Evolutionary conservation across 768 basidiomycete genomes (phyloP), one percentile per base, ranked within the genome.

Genomic region (Kockovaella imperatae): DNA sequence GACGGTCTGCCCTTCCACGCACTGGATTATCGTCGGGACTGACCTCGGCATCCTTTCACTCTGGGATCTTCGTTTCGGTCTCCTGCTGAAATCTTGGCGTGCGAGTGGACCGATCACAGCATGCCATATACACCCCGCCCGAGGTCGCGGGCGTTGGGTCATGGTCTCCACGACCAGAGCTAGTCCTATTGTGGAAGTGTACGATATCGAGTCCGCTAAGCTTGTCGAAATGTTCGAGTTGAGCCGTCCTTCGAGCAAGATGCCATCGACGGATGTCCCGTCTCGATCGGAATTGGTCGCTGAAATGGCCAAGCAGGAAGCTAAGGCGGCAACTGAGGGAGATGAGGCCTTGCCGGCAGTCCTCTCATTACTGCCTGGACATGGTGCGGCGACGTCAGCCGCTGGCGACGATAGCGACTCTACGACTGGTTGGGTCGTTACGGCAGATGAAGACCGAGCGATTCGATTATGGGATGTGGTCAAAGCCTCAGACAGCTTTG

Each of bases 1-100:
- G 0, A 79, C 81, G 32, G 69, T 93, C 49, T 93, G 87, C 57
- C 80, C 81, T 28, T 86, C 84, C 62, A 80, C 78, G 21, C 79
- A 85, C 4, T 97, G 93, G 93, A 76, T 93, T 21, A 75, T 95
- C 11, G 82, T 86, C 15, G 93, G 87, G 2, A 95, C 93, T 1
- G 80, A 84, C 2, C 80, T 79, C 1, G 95, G 93, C 4, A 80
- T 84, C 13, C 73, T 97, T 11, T 82, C 86, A 0, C 76, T 99
- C 2, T 99, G 91, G 90, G 95, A 99, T 72, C 80, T 88, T 35
- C 83, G 93, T 8, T 99, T 97, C 57, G 90, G 91, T 1, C 74
- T 96, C 17, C 74, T 84, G 3, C 75, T 97, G 54, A 86, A 85
- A 68, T 86, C 82, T 51, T 96, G 93, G 91, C 80, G 81, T 60